Conservation (phyloP, 768 basidiomycete species). For the Exsudoporus frostii region DNA sequence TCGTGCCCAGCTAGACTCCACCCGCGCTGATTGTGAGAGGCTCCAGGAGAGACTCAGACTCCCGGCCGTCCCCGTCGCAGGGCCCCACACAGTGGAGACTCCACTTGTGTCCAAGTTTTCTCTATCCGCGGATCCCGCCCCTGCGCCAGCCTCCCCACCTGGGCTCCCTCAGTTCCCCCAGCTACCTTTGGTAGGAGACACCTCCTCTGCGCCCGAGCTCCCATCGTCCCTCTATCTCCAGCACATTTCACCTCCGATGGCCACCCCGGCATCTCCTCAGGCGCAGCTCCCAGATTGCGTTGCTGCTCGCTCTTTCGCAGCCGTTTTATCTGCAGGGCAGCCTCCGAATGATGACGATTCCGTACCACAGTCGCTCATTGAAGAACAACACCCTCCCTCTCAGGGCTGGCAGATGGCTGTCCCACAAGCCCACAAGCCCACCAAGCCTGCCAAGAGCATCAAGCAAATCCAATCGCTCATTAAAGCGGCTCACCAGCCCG, state of each 20-base stretch:
- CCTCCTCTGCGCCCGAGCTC: conserved; percentile 17
- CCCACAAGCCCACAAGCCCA: conserved; percentile 12
- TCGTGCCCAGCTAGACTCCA: conserved; percentile 33
- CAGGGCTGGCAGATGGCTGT: conserved; percentile 25
- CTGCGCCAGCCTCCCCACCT: neutral
- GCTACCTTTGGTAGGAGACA: neutral
- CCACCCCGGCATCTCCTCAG: conserved; percentile 33
- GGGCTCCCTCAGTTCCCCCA: conserved; percentile 4
- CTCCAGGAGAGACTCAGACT: conserved; percentile 27
- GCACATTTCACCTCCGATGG: conserved; percentile 23
- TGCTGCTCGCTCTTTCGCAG: conserved; percentile 33
- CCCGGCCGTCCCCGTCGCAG: neutral
- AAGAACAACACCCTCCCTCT: conserved; percentile 14
- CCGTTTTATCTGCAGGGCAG: conserved; percentile 32
- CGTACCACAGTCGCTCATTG: conserved; percentile 20
- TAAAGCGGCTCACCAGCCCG: conserved; percentile 41
- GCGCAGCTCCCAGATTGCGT: conserved; percentile 35
- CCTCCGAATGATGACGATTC: conserved; percentile 23
- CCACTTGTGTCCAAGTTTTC: conserved; percentile 4
- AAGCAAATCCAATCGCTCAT: conserved; percentile 43
- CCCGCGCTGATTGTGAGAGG: conserved; percentile 32
- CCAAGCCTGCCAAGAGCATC: conserved; percentile 35
- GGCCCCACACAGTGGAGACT: conserved; percentile 2
- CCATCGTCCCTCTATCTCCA: conserved; percentile 19
- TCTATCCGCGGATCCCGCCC: neutral